phyloP scores from a whole-genome alignment of 306 rosid genomes.

The Rosa chinensis region DNA sequence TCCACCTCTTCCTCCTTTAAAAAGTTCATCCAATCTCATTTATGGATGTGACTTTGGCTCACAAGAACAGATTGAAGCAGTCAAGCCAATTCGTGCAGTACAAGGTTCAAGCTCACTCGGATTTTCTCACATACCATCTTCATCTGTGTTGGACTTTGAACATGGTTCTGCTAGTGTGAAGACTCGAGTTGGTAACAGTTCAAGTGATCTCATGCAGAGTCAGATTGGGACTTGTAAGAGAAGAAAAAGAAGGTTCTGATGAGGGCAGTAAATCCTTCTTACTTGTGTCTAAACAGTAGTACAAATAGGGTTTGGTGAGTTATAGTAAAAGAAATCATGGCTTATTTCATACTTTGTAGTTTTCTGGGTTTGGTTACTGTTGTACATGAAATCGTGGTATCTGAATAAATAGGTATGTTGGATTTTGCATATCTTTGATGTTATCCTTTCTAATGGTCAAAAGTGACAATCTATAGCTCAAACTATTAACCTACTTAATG shows the following conservation, averaged over 20 bases:
- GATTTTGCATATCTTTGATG: background rate
- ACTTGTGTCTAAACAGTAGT: background rate
- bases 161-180: slow-evolving; percentile 5
- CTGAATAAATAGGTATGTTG: background rate
- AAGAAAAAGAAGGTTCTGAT: background rate
- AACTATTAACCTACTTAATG: background rate
- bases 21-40: background rate
- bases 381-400: background rate
- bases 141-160: slow-evolving; percentile 8
- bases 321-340: background rate
- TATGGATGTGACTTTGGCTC: background rate
- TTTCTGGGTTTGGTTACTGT: background rate
- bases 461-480: background rate
- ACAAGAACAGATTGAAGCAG: background rate
- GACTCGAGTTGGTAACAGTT: background rate
- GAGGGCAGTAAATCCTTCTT: background rate
- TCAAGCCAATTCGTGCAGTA: background rate
- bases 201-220: background rate
- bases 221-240: slow-evolving; percentile 3
- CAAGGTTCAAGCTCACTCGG: background rate
- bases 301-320: background rate
- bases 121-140: slow-evolving; percentile 14
- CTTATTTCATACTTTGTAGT: background rate
- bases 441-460: background rate
- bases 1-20: slow-evolving; percentile 10